A percentile compares a stretch with the other conserved stretches of the same genome.
Evolutionary conservation across 2,329 filamentous ascomycete genomes (phyloP).

Genomic region (Aaosphaeria arxii): DNA sequence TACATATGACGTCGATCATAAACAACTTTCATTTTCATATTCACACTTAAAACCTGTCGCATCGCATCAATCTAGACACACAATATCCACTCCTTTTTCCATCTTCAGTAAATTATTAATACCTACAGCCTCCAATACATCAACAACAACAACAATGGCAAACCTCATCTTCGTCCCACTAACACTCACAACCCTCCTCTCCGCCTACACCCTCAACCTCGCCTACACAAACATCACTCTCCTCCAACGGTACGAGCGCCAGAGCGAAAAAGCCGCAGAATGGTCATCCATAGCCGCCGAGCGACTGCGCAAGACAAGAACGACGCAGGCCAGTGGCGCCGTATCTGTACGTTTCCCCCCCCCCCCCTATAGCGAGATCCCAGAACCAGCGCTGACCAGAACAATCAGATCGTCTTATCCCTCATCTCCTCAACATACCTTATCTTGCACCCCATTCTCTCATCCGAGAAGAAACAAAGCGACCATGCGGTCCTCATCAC

Average conservation of each 20-base stretch:
- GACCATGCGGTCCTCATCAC: not conserved
- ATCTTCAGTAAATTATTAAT: not conserved
- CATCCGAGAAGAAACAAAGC: not conserved
- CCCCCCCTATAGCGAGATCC: not conserved
- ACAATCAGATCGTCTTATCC: not conserved
- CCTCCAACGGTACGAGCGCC: slow-evolving; percentile 33
- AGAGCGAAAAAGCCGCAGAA: slow-evolving; percentile 35
- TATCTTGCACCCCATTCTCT: not conserved
- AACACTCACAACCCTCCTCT: slow-evolving; percentile 16
- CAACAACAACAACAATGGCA: not conserved
- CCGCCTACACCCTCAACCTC: slow-evolving; percentile 29
- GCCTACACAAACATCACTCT: slow-evolving; percentile 35
- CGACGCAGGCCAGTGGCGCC: slow-evolving; percentile 33
- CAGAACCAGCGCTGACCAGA: not conserved
- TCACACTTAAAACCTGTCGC: not conserved
- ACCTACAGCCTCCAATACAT: not conserved
- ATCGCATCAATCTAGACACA: not conserved
- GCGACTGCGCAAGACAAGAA: slow-evolving; percentile 31
- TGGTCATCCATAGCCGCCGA: slow-evolving; percentile 32
- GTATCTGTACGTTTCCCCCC: slow-evolving; percentile 20
- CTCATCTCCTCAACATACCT: not conserved
- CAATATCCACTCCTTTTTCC: no score
- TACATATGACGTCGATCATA: no score
- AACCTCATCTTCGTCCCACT: slow-evolving; percentile 8
- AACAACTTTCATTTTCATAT: not conserved